Conservation (phyloP, 2,329 filamentous ascomycete species). For the Mollisia scopiformis region DNA sequence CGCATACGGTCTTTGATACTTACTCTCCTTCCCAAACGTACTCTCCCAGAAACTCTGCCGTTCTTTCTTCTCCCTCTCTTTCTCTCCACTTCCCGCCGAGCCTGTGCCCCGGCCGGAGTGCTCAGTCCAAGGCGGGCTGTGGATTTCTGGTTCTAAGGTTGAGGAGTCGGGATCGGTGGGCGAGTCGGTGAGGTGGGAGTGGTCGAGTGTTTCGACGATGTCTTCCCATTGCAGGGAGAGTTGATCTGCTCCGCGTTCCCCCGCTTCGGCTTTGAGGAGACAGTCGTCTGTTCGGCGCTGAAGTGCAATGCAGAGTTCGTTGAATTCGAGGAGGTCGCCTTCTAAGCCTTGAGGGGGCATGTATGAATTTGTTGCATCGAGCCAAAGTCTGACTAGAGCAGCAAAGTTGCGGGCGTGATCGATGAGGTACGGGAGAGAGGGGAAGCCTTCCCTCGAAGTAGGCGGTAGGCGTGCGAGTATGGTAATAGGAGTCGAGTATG, state of each 20-base stretch:
- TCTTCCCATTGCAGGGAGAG: conserved; percentile 33
- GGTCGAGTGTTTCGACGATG: conserved; percentile 30
- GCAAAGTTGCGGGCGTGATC: conserved; percentile 87
- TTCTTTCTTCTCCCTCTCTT: conserved; percentile 27
- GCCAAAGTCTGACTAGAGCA: conserved; percentile 79
- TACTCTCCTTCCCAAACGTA: conserved; percentile 35
- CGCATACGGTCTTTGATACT: conserved; percentile 25
- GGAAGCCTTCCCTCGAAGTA: conserved; percentile 87
- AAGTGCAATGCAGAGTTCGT: conserved; percentile 34
- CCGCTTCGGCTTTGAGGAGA: conserved; percentile 33
- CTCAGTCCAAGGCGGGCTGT: conserved; percentile 24
- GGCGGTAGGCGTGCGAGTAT: conserved; percentile 83
- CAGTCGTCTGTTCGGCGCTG: conserved; percentile 38
- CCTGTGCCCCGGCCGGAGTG: conserved; percentile 17
- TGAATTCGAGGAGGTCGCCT: conserved; percentile 36
- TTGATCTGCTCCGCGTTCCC: conserved; percentile 27
- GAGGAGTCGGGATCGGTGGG: conserved; percentile 13
- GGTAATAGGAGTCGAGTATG: conserved; percentile 89
- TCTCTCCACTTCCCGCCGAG: conserved; percentile 29
- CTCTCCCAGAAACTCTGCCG: conserved; percentile 38
- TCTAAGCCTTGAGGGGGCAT: conserved; percentile 24
- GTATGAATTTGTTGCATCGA: conserved; percentile 50
- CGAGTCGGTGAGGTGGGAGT: conserved; percentile 18
- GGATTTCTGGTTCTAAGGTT: conserved; percentile 4
- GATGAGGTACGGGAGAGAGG: conserved; percentile 88